Base-by-base conservation (phyloP, 2,329 filamentous ascomycete genomes). In the Diaporthe amygdali region DNA sequence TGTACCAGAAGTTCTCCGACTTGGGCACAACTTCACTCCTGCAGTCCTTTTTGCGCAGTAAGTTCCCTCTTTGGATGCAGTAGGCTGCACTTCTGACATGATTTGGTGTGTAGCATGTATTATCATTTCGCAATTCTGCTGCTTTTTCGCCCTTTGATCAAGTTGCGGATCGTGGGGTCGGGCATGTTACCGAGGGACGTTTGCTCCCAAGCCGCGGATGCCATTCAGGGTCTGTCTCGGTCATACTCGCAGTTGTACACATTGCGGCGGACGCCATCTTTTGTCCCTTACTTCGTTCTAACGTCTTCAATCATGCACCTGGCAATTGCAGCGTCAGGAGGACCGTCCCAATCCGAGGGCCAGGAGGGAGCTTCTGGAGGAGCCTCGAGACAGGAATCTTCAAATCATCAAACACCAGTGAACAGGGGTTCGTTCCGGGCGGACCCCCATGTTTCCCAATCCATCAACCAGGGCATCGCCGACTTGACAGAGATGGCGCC, bases 11-110 rank as follows among this genome's bases (percentile, higher is more conserved):
- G 87, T 89, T 2, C 82, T 94, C 63, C 84, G 88, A 27, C 79
- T 94, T 3, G 90, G 90, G 2, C 88, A 92, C 72, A 93, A 91
- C 74, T 93, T 93, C 66, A 92, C 92, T 3, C 92, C 93, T 14
- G 90, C 93, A 55, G 91, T 94, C 44, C 81, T 95, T 25, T 91
- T 93, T 72, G 87, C 92, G 46, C 92, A 94, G 92, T 94, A 84
- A 84, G 92, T 86, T 3, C 10, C 22, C 49, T 15, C 39, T 66
- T 10, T 20, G 5, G 0, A 1, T 6, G 3, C 10, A 7, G 14
- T 37, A 15, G 17, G 17, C 9, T 32, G 3, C 9, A 41, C 17
- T 59, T 66, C 74, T 76, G 66, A 71, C 46, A 17, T 9, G 3
- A 7, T 22, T 67, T 72, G 20, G 61, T 14, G 5, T 14, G 7